These are phyloP conservation scores for Globisporangium sylvaticum DNA, from an alignment of 352 stramenopile species.

Conservation along the genomic window DNA sequence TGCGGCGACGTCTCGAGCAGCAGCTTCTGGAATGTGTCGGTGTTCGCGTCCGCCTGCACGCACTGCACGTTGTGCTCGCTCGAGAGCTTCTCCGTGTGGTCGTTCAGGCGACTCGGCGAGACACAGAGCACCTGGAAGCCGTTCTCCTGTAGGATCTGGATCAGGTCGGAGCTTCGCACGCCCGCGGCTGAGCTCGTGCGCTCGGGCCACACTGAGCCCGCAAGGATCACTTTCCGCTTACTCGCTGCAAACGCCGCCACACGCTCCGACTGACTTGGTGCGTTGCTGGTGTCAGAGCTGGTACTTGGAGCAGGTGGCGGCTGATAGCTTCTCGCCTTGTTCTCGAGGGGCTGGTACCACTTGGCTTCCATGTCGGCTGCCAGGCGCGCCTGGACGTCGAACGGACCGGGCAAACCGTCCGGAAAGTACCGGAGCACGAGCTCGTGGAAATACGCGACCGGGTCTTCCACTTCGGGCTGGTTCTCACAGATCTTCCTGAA, in stretches of 20 bases:
- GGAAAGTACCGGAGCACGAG: slow-evolving; percentile 76
- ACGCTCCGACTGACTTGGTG: slow-evolving; percentile 21
- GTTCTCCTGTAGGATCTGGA: slow-evolving; percentile 54
- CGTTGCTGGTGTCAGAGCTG: neutral
- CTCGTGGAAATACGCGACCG: slow-evolving; percentile 75
- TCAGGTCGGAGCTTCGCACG: slow-evolving; percentile 76
- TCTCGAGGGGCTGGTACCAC: slow-evolving; percentile 77
- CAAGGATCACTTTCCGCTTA: slow-evolving; percentile 70
- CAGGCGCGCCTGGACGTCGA: slow-evolving; percentile 66
- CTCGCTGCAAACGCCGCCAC: slow-evolving; percentile 41
- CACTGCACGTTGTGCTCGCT: slow-evolving; percentile 48
- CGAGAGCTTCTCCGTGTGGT: slow-evolving; percentile 50
- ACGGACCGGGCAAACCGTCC: slow-evolving; percentile 70
- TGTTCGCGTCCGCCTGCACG: slow-evolving; percentile 72
- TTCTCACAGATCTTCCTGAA: slow-evolving; percentile 50
- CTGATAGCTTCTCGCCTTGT: slow-evolving; percentile 22
- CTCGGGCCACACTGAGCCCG: slow-evolving; percentile 82
- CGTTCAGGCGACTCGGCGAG: slow-evolving; percentile 74
- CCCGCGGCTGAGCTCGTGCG: slow-evolving; percentile 85
- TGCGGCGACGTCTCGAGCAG: slow-evolving; percentile 53
- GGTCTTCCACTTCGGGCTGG: slow-evolving; percentile 35
- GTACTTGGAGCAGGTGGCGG: neutral
- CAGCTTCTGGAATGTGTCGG: slow-evolving; percentile 58
- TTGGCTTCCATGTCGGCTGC: slow-evolving; percentile 61
- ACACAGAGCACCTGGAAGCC: slow-evolving; percentile 73